These are phyloP conservation scores for Warburgia ugandensis DNA, from an alignment of 164 flowering plant genomes.

Conservation along the genomic window DNA sequence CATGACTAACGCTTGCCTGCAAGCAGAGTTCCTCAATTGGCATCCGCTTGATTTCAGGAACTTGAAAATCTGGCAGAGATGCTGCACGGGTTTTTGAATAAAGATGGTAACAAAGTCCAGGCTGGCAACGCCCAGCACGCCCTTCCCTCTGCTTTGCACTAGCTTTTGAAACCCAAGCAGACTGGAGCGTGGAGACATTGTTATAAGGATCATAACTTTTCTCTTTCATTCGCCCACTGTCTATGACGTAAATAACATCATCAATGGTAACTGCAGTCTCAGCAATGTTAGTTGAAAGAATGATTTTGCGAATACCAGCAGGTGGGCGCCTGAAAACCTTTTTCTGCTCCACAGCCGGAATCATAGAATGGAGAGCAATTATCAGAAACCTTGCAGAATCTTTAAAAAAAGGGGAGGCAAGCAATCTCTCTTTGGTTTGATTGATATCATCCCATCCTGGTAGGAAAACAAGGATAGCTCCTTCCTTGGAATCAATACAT, in stretches of 20 bases:
- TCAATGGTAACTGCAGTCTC: constrained; percentile 93
- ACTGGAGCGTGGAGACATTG: constrained; percentile 89
- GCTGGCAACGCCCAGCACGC: constrained; percentile 96
- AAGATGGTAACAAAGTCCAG: constrained; percentile 94
- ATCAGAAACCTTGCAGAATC: constrained; percentile 59
- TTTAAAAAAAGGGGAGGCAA: constrained; percentile 44
- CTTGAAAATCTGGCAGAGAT: constrained; percentile 71
- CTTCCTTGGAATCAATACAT: constrained; percentile 76
- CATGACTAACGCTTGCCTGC: constrained; percentile 69
- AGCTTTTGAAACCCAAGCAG: constrained; percentile 95
- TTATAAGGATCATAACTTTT: constrained; percentile 92
- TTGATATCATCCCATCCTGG: constrained; percentile 99
- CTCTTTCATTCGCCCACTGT: constrained; percentile 94
- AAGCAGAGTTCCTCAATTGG: constrained; percentile 94
- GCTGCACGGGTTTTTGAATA: constrained; percentile 69
- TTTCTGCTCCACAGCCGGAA: constrained; percentile 84
- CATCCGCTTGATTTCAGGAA: constrained; percentile 90
- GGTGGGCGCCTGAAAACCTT: constrained; percentile 69
- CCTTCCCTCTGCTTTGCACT: constrained; percentile 94
- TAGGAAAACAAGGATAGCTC: constrained; percentile 89
- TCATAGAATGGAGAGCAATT: constrained; percentile 83
- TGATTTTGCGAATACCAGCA: constrained; percentile 80
- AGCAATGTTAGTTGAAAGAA: constrained; percentile 94
- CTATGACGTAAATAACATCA: constrained; percentile 92
- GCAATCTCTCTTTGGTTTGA: constrained; percentile 45